Conservation (phyloP, 2,329 filamentous ascomycete genomes). For the Trichoderma oligosporum region DNA sequence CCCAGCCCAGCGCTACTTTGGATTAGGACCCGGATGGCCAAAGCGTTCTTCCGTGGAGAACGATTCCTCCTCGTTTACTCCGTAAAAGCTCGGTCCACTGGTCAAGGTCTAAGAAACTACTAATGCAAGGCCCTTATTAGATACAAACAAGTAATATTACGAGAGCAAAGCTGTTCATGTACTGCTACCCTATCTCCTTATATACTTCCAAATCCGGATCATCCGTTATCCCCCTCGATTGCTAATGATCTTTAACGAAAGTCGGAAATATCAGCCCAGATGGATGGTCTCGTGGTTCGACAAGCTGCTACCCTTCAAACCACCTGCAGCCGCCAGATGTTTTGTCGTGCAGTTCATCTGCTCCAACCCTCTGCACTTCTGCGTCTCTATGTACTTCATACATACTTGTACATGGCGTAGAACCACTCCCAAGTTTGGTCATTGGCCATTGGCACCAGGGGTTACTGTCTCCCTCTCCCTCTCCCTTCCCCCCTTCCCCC, state of each 20-base stretch:
- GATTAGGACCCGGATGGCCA: conserved; percentile 14
- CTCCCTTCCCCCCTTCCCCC: background rate
- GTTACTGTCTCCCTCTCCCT: background rate
- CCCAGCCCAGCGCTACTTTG: background rate
- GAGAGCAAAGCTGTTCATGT: background rate
- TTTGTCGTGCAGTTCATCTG: conserved; percentile 17
- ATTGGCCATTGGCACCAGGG: conserved; percentile 18
- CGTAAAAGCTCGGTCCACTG: background rate
- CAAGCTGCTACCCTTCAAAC: conserved; percentile 15
- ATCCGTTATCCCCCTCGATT: background rate
- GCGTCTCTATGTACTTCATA: conserved; percentile 1
- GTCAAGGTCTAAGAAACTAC: background rate
- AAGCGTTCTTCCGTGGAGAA: conserved; percentile 6
- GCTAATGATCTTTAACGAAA: background rate
- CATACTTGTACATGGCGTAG: background rate
- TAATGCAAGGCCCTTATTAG: background rate
- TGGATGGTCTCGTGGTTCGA: conserved; percentile 16
- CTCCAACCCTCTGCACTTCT: background rate
- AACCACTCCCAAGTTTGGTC: background rate
- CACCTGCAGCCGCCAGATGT: conserved; percentile 12
- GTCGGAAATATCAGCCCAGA: conserved; percentile 14
- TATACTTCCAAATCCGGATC: background rate
- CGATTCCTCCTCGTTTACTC: background rate
- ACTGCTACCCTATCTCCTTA: background rate
- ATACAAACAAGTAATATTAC: background rate